Evolutionary conservation across 306 rosid genomes (phyloP).

Genomic region (Vigna trinervia): DNA sequence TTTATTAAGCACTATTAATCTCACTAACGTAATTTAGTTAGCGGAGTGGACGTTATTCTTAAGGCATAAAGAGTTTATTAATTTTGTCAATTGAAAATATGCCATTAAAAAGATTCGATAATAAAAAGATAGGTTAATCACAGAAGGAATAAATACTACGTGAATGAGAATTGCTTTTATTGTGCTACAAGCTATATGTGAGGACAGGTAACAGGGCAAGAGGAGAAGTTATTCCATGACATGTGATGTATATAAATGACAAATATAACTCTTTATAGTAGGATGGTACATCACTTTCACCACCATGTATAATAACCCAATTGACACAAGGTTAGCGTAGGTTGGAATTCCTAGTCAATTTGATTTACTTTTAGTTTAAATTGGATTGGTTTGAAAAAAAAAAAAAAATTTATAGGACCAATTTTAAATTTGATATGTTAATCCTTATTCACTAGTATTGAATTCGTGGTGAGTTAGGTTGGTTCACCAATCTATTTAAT

Average conservation of each 20-base stretch:
- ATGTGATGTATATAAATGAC: neutral
- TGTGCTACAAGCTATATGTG: neutral
- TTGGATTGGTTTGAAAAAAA: no score
- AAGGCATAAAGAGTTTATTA: neutral
- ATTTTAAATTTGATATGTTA: no score
- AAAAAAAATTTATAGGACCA: no score
- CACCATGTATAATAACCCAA: neutral
- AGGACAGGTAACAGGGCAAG: neutral
- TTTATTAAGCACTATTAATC: no score
- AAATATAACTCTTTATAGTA: neutral
- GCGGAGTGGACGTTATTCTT: no score
- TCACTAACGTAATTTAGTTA: no score
- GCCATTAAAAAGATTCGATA: conserved; percentile 5
- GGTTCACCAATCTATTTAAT: no score
- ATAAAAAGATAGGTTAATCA: neutral
- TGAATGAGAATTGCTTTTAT: neutral
- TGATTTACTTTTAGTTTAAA: no score
- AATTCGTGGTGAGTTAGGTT: no score
- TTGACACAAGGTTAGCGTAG: neutral
- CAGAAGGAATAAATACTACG: neutral
- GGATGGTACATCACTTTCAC: neutral
- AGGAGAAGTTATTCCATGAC: neutral
- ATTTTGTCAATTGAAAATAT: neutral
- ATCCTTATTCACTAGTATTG: no score
- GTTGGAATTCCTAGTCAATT: no score